Evolutionary conservation across 805 yeast genomes (phyloP).

Genomic region (Lipomyces starkeyi): DNA sequence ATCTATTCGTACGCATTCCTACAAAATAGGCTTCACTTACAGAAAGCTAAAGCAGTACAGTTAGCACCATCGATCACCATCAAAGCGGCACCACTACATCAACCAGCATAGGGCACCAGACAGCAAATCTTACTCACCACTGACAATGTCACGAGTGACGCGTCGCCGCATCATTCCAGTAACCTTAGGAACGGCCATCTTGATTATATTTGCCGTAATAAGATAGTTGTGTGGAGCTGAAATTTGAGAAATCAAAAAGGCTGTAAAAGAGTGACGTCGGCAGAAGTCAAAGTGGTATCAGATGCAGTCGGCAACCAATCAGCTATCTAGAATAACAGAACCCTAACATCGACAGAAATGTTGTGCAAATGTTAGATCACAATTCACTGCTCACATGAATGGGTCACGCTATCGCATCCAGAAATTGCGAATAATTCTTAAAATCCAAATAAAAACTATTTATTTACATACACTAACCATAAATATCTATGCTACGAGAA

Average conservation of each 20-base stretch:
- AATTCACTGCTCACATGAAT: too few relatives aligned
- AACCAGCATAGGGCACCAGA: neutral
- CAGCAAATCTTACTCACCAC: constrained; percentile 14
- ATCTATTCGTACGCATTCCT: neutral
- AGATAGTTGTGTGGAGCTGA: neutral
- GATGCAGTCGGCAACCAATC: constrained; percentile 10
- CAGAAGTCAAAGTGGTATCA: neutral
- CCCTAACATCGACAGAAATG: too few relatives aligned
- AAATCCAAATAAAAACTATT: neutral
- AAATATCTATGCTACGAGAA: neutral
- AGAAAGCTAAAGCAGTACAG: neutral
- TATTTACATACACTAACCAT: neutral
- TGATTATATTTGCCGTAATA: neutral
- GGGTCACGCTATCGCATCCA: too few relatives aligned
- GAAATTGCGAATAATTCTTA: too few relatives aligned
- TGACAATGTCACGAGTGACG: constrained; percentile 23
- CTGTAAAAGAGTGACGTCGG: neutral
- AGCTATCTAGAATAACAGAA: neutral
- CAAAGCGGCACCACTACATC: too few relatives aligned
- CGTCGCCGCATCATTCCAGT: constrained; percentile 31
- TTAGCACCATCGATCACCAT: neutral
- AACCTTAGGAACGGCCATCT: constrained; percentile 36
- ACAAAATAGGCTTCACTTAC: neutral
- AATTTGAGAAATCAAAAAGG: neutral
- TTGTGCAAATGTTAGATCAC: too few relatives aligned